These are phyloP conservation scores for Orbilia ellipsospora DNA, from an alignment of 2,329 filamentous ascomycete genomes.

Conservation along the genomic window DNA sequence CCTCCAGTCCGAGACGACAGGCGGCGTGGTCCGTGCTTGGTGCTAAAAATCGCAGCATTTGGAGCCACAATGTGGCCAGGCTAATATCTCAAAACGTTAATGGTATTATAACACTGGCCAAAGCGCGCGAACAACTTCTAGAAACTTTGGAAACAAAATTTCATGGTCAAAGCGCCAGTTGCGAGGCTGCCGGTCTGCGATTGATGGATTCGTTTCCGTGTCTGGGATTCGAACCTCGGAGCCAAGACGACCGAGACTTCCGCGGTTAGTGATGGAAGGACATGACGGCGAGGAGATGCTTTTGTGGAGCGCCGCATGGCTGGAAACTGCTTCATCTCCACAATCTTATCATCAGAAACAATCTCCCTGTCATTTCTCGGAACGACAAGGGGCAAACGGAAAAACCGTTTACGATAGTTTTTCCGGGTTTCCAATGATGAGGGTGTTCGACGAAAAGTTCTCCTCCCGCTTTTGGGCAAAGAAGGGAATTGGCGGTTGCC, in stretches of 20 bases:
- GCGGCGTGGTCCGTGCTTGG: constrained; percentile 30
- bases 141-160: constrained; percentile 43
- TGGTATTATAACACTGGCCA: constrained; percentile 37
- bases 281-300: neutral
- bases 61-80: constrained; percentile 29
- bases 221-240: constrained; percentile 19
- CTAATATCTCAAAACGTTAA: constrained; percentile 40
- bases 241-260: constrained; percentile 24
- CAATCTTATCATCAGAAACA: constrained; percentile 29
- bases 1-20: constrained; percentile 1
- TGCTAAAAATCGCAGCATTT: constrained; percentile 28
- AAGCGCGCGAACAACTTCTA: constrained; percentile 38
- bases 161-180: constrained; percentile 29
- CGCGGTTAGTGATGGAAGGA: constrained; percentile 27
- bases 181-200: constrained; percentile 2
- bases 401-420: constrained; percentile 44
- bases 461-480: neutral
- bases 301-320: neutral
- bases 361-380: constrained; percentile 19
- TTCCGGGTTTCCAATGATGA: constrained; percentile 34
- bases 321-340: constrained; percentile 37
- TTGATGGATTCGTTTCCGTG: neutral
- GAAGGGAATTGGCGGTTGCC: neutral
- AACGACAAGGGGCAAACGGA: constrained; percentile 28
- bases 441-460: constrained; percentile 15